These are phyloP conservation scores for Malus fusca DNA, from an alignment of 306 rosid species.

Conservation along the genomic window DNA sequence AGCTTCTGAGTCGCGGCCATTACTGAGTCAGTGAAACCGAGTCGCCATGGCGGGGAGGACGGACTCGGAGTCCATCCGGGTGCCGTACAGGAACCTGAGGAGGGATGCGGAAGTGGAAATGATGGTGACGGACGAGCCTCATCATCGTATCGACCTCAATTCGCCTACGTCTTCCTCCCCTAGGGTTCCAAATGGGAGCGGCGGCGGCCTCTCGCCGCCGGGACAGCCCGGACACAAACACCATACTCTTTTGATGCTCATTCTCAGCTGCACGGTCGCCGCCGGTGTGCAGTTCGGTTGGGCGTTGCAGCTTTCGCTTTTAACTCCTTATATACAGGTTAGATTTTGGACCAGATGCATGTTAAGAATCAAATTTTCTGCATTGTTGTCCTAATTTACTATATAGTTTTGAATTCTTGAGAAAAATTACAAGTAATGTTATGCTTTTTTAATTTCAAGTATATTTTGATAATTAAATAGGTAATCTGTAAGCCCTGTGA, in stretches of 20 bases:
- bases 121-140: slow-evolving; percentile 41
- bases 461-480: no score
- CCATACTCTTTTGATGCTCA: slow-evolving; percentile 33
- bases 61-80: slow-evolving; percentile 54
- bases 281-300: slow-evolving; percentile 99
- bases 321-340: slow-evolving; percentile 95
- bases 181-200: slow-evolving; percentile 17
- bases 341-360: background rate
- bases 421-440: no score
- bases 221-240: slow-evolving; percentile 19
- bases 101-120: slow-evolving; percentile 64
- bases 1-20: background rate
- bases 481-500: background rate
- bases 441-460: no score
- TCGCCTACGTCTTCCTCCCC: slow-evolving; percentile 23
- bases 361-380: background rate
- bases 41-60: slow-evolving; percentile 54
- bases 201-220: slow-evolving; percentile 11
- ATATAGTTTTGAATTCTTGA: no score
- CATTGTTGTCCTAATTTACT: background rate
- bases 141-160: slow-evolving; percentile 45
- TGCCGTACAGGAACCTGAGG: slow-evolving; percentile 73
- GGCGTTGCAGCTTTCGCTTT: slow-evolving; percentile 95
- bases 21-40: slow-evolving; percentile 26
- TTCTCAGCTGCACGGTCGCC: slow-evolving; percentile 91